Evolutionary conservation across 352 stramenopile genomes (phyloP).

Genomic region (Elongisporangium anandrum): DNA sequence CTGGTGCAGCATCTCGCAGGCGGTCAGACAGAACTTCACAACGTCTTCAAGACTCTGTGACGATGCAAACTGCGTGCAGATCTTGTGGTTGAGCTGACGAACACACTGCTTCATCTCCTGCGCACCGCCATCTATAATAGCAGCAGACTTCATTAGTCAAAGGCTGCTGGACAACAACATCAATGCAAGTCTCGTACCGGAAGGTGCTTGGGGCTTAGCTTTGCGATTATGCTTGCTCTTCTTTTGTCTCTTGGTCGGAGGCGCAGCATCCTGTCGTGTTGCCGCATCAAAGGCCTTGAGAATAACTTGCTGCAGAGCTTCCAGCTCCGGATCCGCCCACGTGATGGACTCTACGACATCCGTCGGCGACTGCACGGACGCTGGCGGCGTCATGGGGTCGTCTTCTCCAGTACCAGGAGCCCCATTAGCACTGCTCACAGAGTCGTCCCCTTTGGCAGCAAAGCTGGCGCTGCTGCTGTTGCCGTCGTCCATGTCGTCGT

Average conservation of each 20-base stretch:
- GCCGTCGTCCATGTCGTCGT: constrained; percentile 12
- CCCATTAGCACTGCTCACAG: neutral
- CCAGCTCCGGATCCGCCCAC: constrained; percentile 31
- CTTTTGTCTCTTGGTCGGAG: constrained; percentile 56
- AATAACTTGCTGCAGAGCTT: constrained; percentile 30
- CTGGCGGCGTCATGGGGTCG: constrained; percentile 1
- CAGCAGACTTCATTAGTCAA: constrained; percentile 2
- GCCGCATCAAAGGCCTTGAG: constrained; percentile 16
- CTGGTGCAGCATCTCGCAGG: constrained; percentile 33
- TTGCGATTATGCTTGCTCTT: constrained; percentile 48
- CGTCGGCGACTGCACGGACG: constrained; percentile 7
- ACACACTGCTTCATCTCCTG: constrained; percentile 37
- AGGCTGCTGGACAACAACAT: constrained; percentile 4
- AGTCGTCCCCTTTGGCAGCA: neutral
- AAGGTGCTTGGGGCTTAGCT: constrained; percentile 4
- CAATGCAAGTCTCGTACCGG: constrained; percentile 2
- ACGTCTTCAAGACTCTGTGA: constrained; percentile 29
- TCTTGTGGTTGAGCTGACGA: constrained; percentile 27
- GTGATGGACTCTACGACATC: constrained; percentile 22
- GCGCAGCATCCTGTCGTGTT: constrained; percentile 18
- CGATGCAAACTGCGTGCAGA: constrained; percentile 26
- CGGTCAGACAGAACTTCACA: constrained; percentile 35
- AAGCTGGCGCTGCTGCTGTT: neutral
- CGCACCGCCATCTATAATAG: neutral
- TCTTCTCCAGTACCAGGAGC: neutral